Base-by-base conservation (phyloP, 352 stramenopile species). In the Lagenidium sp. region DNA sequence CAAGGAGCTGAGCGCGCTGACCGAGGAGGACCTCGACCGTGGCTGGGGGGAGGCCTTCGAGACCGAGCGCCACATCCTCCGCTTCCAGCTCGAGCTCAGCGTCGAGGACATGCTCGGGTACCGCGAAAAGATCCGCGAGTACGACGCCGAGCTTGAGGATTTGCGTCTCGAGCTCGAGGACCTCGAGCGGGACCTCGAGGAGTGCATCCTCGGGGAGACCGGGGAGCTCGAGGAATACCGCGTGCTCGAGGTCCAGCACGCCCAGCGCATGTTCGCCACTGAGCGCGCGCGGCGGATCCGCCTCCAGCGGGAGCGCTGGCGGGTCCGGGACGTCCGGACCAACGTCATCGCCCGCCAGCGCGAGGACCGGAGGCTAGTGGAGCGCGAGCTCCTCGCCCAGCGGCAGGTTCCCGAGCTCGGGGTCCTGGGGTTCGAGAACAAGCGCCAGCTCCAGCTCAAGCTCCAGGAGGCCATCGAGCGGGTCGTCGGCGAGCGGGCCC, bases 1-100 rank as follows among this genome's bases (percentile, higher is more conserved):
- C n/a, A 81, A 84, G 20, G 78, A 91, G 29, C 46, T 88, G 20
- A 63, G 48, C 4, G 41, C 65, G 12, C 50, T 88, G 40, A 91
- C 70, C 0, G 57, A 77, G 30, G 65, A 91, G 53, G 78, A 88
- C 38, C 41, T 87, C 13, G 75, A 85, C 18, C 63, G 71, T n/a
- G 78, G 78, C 19, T 91, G 75, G 75, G 70, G 67, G 2, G 73
- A 88, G 47, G 78, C 78, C 16, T 91, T 88, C 38, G 46, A 83
- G 44, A 88, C 72, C 3, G 78, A 91, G 36, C 82, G 84, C 30
- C 69, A 86, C 28, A 50, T 88, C 2, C 39, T 90, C 16, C 67
- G 64, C 22, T 88, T 72, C 47, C 79, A 63, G 31, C 44, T 86
- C 6, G 68, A 85, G 49, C 60, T 89, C n/a, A 85, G 74, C 28